Conservation (phyloP, 148 eudicot species). For the Rhododendron griersonianum region DNA sequence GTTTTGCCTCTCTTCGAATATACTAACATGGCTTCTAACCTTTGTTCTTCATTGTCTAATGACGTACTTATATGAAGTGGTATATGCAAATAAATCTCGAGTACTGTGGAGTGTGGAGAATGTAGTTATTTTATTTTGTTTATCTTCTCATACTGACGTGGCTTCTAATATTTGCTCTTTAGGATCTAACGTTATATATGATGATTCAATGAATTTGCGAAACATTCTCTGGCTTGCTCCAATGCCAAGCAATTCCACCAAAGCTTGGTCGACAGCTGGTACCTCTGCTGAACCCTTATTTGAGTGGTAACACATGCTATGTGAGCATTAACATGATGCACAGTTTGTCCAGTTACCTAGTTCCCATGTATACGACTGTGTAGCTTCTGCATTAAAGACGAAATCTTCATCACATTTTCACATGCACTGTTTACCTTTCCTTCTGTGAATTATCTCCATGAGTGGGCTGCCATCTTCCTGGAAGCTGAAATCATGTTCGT, state of each 20-base stretch:
- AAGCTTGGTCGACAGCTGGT: conserved; percentile 83
- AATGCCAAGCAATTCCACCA: conserved; percentile 55
- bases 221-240: conserved; percentile 99
- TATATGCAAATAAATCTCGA: background rate
- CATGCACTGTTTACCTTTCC: background rate
- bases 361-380: background rate
- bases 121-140: background rate
- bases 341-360: background rate
- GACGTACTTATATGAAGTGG: conserved; percentile 40
- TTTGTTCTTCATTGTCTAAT: conserved; percentile 54
- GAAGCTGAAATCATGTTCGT: background rate
- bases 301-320: conserved; percentile 1
- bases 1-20: background rate
- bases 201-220: conserved; percentile 75
- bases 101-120: background rate
- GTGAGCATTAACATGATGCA: background rate
- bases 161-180: conserved; percentile 15
- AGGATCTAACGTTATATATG: conserved; percentile 73
- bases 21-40: background rate
- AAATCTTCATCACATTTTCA: background rate
- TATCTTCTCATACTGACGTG: background rate
- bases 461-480: background rate
- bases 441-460: background rate
- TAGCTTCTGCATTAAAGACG: background rate
- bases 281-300: conserved; percentile 16